phyloP scores from a whole-genome alignment of 2,329 filamentous ascomycete species.

The Scortechinia acanthostroma region DNA sequence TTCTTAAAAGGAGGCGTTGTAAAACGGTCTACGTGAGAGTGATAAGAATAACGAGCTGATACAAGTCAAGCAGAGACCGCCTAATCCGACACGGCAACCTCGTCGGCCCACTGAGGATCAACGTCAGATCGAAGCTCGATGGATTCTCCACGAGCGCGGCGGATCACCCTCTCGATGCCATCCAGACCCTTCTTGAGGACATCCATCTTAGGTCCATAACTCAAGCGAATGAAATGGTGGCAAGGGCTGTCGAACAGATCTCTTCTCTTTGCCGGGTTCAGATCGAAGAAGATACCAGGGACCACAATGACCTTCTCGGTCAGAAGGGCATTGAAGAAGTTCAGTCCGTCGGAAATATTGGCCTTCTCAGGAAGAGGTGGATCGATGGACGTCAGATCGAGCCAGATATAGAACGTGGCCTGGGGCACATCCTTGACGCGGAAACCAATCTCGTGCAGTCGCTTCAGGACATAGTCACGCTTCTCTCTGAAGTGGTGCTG shows the following conservation, averaged over 20 bases:
- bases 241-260: constrained; percentile 92
- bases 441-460: constrained; percentile 82
- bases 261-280: constrained; percentile 82
- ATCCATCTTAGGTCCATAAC: constrained; percentile 78
- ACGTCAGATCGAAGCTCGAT: too few relatives aligned
- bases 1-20: too few relatives aligned
- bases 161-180: constrained; percentile 74
- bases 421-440: constrained; percentile 76
- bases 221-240: constrained; percentile 82
- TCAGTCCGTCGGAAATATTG: constrained; percentile 78
- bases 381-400: constrained; percentile 42
- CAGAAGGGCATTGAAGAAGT: constrained; percentile 92
- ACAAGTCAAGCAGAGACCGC: too few relatives aligned
- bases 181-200: constrained; percentile 72
- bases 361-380: constrained; percentile 12
- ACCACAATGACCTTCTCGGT: constrained; percentile 94
- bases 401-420: constrained; percentile 89
- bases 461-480: constrained; percentile 79
- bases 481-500: constrained; percentile 84
- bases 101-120: not conserved
- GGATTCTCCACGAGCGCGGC: not conserved
- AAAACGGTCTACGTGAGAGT: too few relatives aligned
- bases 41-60: too few relatives aligned
- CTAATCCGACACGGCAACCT: not conserved
- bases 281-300: constrained; percentile 93